Conservation (phyloP, 2,329 filamentous ascomycete genomes). For the Colletotrichum lindemuthianum region DNA sequence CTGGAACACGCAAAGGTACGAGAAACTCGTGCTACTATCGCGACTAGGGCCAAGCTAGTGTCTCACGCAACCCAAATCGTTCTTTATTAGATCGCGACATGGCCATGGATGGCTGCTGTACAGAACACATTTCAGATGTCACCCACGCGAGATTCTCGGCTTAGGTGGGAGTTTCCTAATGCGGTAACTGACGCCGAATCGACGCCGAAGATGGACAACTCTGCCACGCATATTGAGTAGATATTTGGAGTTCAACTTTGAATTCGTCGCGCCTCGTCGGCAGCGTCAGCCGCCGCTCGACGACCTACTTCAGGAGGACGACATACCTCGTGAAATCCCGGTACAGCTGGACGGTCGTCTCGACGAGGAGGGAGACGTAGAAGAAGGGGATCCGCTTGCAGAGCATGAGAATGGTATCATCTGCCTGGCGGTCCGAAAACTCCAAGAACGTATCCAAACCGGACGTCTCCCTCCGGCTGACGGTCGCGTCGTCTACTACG, state of each 20-base stretch:
- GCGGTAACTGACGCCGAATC: background rate
- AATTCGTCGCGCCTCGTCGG: conserved; percentile 3
- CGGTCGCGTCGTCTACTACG: conserved; percentile 31
- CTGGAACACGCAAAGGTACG: too few relatives aligned
- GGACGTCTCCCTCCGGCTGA: background rate
- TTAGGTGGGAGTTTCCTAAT: background rate
- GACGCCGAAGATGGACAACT: background rate
- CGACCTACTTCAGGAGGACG: background rate
- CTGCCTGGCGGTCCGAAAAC: conserved; percentile 6
- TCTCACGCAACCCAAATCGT: background rate
- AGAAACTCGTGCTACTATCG: too few relatives aligned
- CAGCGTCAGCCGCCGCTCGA: conserved; percentile 1
- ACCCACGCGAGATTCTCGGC: background rate
- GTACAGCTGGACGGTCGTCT: conserved; percentile 5
- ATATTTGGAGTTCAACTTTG: background rate
- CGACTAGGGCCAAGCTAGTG: too few relatives aligned
- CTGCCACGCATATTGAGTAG: too few relatives aligned
- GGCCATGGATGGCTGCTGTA: background rate
- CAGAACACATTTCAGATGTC: background rate
- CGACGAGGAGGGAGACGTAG: conserved; percentile 5
- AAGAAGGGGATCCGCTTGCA: conserved; percentile 18
- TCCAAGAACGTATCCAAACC: background rate
- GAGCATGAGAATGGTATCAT: conserved; percentile 4
- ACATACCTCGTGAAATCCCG: conserved; percentile 4
- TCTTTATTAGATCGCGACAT: background rate